These are phyloP conservation scores for Parathielavia hyrcaniae DNA, from an alignment of 495 filamentous ascomycete genomes.

Conservation along the genomic window DNA sequence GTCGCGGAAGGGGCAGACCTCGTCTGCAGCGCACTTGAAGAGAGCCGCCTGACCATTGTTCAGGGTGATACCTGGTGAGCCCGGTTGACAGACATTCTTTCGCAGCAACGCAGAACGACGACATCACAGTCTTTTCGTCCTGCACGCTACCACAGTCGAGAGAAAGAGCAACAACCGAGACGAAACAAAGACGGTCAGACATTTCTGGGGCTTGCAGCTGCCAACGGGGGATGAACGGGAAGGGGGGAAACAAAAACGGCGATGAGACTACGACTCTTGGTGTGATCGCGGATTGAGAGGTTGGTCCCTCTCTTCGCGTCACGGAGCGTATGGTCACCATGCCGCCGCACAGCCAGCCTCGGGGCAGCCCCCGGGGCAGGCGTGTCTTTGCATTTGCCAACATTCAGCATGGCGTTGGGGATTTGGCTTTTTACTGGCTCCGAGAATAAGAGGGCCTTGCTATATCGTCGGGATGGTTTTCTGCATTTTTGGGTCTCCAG, in stretches of 20 bases:
- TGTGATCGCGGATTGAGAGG: not conserved
- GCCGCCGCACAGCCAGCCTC: not conserved
- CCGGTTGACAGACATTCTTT: slow-evolving; percentile 21
- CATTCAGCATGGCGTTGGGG: slow-evolving; percentile 29
- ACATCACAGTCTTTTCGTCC: not conserved
- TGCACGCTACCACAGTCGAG: slow-evolving; percentile 6
- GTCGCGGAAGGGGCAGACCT: slow-evolving; percentile 6
- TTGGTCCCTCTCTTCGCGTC: not conserved
- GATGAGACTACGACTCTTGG: not conserved
- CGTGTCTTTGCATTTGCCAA: slow-evolving; percentile 18
- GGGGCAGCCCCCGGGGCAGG: not conserved
- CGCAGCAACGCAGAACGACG: slow-evolving; percentile 2
- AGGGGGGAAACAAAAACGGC: not conserved
- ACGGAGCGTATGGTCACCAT: not conserved
- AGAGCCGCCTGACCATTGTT: slow-evolving; percentile 28
- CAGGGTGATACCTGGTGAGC: slow-evolving; percentile 37
- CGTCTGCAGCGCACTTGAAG: slow-evolving; percentile 6
- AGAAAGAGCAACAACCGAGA: slow-evolving; percentile 17
- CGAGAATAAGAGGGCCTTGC: slow-evolving; percentile 4
- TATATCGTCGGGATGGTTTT: not conserved
- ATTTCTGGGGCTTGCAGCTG: not conserved
- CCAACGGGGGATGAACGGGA: not conserved
- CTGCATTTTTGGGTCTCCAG: slow-evolving; percentile 4
- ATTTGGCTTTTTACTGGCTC: slow-evolving; percentile 9
- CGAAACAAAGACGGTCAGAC: slow-evolving; percentile 19